Percentiles rank a stretch among this genome's conserved stretches.
Conservation (phyloP, 2,329 filamentous ascomycete genomes). For the Tothia fuscella region DNA sequence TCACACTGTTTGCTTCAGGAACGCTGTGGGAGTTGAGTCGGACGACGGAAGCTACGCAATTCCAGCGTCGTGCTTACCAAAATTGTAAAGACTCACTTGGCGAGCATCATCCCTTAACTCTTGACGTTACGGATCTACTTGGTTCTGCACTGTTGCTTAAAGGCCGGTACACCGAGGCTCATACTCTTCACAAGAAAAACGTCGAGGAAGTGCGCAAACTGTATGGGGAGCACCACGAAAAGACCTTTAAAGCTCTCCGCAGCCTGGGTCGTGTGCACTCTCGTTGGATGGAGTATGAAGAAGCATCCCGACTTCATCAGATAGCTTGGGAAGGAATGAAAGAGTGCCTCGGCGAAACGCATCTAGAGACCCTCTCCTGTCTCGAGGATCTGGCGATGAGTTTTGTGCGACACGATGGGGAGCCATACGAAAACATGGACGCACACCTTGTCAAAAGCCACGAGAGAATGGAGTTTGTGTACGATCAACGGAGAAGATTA, state of each 20-base stretch:
- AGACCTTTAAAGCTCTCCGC: conserved; percentile 11
- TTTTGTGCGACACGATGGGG: neutral
- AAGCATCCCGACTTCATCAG: conserved; percentile 14
- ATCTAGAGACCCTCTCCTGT: conserved; percentile 17
- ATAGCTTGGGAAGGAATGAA: conserved; percentile 15
- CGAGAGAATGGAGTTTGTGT: conserved; percentile 8
- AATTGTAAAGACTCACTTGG: conserved; percentile 16
- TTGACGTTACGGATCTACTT: conserved; percentile 17
- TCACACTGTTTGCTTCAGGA: conserved; percentile 15
- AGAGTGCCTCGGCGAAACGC: conserved; percentile 13
- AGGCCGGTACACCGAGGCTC: conserved; percentile 17
- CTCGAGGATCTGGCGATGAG: conserved; percentile 15
- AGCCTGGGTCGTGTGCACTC: conserved; percentile 9
- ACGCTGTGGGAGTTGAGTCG: conserved; percentile 15
- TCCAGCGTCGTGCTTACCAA: conserved; percentile 16
- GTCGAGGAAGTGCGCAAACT: conserved; percentile 14
- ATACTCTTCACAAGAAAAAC: conserved; percentile 14
- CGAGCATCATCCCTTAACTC: conserved; percentile 17
- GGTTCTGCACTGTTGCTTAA: conserved; percentile 14
- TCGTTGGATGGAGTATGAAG: neutral
- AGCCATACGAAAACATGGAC: neutral
- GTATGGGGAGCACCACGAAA: conserved; percentile 9
- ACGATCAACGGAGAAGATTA: conserved; percentile 12
- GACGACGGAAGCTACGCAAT: conserved; percentile 16
- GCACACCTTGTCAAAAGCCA: neutral